Evolutionary conservation across 306 rosid genomes (phyloP).

Genomic region (Prunus mume): DNA sequence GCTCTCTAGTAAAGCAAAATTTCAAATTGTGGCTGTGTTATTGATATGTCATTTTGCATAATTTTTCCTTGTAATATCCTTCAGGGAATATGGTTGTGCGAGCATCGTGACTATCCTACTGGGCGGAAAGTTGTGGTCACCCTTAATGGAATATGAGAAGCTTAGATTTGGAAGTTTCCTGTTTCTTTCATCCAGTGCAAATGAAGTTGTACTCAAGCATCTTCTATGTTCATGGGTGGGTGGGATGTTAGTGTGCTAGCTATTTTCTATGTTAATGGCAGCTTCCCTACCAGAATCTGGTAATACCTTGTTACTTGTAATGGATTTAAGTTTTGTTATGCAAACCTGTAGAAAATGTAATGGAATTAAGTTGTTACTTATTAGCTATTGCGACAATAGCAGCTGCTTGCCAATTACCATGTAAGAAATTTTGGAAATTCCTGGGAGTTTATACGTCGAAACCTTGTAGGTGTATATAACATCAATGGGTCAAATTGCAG

Average conservation of each 20-base stretch:
- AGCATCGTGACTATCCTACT: constrained; percentile 71
- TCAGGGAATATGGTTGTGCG: constrained; percentile 94
- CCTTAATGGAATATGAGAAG: constrained; percentile 63
- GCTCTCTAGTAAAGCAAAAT: neutral
- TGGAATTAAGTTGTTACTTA: neutral
- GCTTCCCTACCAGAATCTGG: neutral
- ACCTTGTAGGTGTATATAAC: too few relatives aligned
- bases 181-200: neutral
- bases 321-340: neutral
- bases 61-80: constrained; percentile 9
- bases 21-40: neutral
- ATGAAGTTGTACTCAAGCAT: neutral
- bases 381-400: neutral
- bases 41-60: neutral
- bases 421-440: too few relatives aligned
- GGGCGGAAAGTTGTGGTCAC: constrained; percentile 64
- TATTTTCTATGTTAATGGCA: neutral
- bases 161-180: neutral
- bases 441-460: too few relatives aligned
- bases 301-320: neutral
- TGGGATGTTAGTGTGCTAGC: neutral
- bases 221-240: neutral
- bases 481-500: too few relatives aligned
- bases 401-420: neutral
- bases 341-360: neutral